phyloP scores from a whole-genome alignment of 345 rosid genomes.

The Pugionium dolabratum region DNA sequence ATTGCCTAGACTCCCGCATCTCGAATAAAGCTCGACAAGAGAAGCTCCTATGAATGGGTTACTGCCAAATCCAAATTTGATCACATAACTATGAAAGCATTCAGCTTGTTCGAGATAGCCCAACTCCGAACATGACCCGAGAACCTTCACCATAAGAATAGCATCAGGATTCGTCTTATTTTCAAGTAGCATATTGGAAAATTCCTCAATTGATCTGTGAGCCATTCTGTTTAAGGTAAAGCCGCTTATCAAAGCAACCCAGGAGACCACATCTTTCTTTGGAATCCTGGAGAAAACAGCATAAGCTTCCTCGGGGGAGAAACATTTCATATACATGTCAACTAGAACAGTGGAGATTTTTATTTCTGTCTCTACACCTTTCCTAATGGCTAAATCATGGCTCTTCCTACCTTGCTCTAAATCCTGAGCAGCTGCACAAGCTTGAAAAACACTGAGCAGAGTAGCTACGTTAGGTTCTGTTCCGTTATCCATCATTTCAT shows the following conservation, averaged over 20 bases:
- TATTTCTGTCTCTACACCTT: constrained; percentile 45
- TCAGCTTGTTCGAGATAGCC: constrained; percentile 56
- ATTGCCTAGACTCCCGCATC: constrained; percentile 52
- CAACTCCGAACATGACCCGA: constrained; percentile 51
- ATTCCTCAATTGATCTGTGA: constrained; percentile 44
- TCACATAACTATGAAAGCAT: constrained; percentile 54
- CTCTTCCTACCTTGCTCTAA: constrained; percentile 50
- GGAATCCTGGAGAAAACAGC: constrained; percentile 53
- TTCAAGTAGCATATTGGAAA: constrained; percentile 46
- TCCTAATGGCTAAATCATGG: constrained; percentile 48
- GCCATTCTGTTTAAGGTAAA: constrained; percentile 55
- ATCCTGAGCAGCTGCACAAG: constrained; percentile 49
- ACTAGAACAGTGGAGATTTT: constrained; percentile 56
- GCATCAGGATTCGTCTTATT: constrained; percentile 53
- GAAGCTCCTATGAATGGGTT: constrained; percentile 50
- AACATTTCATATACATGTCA: constrained; percentile 67
- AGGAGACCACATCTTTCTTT: constrained; percentile 56
- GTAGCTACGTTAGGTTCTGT: constrained; percentile 48
- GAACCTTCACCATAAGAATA: constrained; percentile 57
- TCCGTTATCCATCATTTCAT: constrained; percentile 48
- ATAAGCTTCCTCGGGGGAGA: constrained; percentile 48
- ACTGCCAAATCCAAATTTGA: constrained; percentile 46
- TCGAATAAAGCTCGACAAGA: constrained; percentile 58
- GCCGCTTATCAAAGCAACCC: constrained; percentile 61
- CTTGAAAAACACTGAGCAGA: constrained; percentile 48